Conservation (phyloP, 2,329 filamentous ascomycete species). For the Sphaerostilbella broomeana region DNA sequence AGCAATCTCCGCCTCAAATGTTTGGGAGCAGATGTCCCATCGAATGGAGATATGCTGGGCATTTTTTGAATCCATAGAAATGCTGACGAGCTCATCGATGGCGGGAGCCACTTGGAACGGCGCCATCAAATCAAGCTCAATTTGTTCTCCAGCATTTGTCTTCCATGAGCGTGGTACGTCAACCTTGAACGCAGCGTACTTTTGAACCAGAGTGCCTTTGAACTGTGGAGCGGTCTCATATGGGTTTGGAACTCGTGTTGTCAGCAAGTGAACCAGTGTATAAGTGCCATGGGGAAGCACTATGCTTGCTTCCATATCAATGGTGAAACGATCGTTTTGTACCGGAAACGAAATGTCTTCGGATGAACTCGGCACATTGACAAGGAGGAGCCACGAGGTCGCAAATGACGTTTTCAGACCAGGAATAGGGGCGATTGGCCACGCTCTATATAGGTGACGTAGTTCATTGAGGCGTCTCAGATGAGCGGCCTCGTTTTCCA, state of each 20-base stretch:
- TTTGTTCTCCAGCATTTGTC: slow-evolving; percentile 17
- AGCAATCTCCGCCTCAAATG: slow-evolving; percentile 29
- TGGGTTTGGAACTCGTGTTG: slow-evolving; percentile 25
- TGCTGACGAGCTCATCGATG: slow-evolving; percentile 16
- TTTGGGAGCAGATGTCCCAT: slow-evolving; percentile 23
- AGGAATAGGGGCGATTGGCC: slow-evolving; percentile 27
- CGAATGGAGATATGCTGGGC: slow-evolving; percentile 21
- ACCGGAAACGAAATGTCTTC: slow-evolving; percentile 22
- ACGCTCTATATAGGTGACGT: slow-evolving; percentile 18
- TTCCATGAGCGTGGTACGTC: slow-evolving; percentile 27
- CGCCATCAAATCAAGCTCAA: slow-evolving; percentile 49
- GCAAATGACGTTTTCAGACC: slow-evolving; percentile 23
- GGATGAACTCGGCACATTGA: slow-evolving; percentile 18
- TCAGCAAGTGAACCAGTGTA: slow-evolving; percentile 21
- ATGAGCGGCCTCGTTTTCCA: slow-evolving; percentile 25
- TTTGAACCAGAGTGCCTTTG: slow-evolving; percentile 7
- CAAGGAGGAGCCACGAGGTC: slow-evolving; percentile 28
- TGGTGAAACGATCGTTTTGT: slow-evolving; percentile 22
- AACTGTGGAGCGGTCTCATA: slow-evolving; percentile 20
- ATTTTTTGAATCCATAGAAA: slow-evolving; percentile 15
- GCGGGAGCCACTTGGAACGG: slow-evolving; percentile 55
- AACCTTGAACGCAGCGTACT: slow-evolving; percentile 28
- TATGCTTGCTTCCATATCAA: slow-evolving; percentile 22
- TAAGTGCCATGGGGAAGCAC: slow-evolving; percentile 17
- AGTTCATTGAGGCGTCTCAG: slow-evolving; percentile 23